Evolutionary conservation across 495 filamentous ascomycete species (phyloP).

Genomic region (Aspergillus campestris): DNA sequence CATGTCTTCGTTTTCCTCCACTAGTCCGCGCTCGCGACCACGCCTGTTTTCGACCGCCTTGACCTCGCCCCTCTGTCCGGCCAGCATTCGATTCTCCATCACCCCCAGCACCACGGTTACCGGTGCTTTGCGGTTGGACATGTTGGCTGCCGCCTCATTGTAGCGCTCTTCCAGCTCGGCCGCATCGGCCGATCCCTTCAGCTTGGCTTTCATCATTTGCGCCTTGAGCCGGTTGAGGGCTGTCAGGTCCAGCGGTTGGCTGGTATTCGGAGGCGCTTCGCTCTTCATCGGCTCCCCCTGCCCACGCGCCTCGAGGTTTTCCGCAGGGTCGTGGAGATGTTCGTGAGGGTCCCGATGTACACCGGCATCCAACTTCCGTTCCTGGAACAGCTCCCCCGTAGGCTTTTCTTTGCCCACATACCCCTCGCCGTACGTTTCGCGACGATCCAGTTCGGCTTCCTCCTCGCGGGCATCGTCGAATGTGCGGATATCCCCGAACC

Average conservation of each 20-base stretch:
- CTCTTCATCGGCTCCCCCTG: conserved; percentile 38
- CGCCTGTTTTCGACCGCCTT: conserved; percentile 66
- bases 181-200: conserved; percentile 64
- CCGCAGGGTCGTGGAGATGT: conserved; percentile 24
- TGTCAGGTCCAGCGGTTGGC: conserved; percentile 57
- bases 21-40: conserved; percentile 67
- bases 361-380: conserved; percentile 53
- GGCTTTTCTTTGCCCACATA: conserved; percentile 86
- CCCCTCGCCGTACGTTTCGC: conserved; percentile 74
- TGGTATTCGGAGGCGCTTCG: conserved; percentile 28
- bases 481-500: conserved; percentile 70
- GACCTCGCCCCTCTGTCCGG: conserved; percentile 63
- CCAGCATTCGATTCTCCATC: conserved; percentile 84
- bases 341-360: conserved; percentile 27
- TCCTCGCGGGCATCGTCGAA: conserved; percentile 96
- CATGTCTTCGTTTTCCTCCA: conserved; percentile 94
- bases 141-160: conserved; percentile 55
- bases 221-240: conserved; percentile 84
- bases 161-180: conserved; percentile 79
- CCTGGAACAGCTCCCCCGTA: conserved; percentile 74
- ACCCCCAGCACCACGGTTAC: conserved; percentile 73
- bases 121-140: conserved; percentile 49
- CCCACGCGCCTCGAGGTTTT: conserved; percentile 36
- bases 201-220: conserved; percentile 87
- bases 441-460: conserved; percentile 80